A percentile compares a stretch with the other conserved stretches of the same genome.
These are phyloP conservation scores for Emericellopsis terricola DNA, from an alignment of 495 filamentous ascomycete species.

Conservation along the genomic window DNA sequence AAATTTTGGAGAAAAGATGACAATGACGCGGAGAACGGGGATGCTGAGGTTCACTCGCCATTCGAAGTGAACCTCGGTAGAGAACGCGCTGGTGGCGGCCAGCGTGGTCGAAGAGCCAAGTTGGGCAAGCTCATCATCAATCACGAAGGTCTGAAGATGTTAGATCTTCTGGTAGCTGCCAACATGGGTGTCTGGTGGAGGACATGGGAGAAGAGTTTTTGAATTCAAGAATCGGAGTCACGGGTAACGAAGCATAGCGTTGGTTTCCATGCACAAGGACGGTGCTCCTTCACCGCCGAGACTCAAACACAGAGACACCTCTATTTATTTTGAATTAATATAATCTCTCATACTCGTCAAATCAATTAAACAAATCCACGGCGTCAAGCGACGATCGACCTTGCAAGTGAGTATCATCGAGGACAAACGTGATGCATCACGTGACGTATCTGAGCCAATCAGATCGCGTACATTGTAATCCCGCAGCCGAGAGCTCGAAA, in stretches of 20 bases:
- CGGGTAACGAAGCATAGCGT: too few species aligned
- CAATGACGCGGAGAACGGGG: slow-evolving; percentile 10
- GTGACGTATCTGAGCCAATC: slow-evolving; percentile 9
- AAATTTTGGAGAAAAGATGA: slow-evolving; percentile 7
- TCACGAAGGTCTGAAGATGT: slow-evolving; percentile 85
- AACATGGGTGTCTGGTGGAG: slow-evolving; percentile 91
- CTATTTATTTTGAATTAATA: too few species aligned
- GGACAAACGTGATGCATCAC: slow-evolving; percentile 6
- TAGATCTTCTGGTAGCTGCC: slow-evolving; percentile 80
- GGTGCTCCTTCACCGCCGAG: too few species aligned
- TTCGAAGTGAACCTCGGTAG: slow-evolving; percentile 58
- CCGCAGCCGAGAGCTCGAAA: slow-evolving; percentile 3
- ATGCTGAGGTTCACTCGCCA: slow-evolving; percentile 12
- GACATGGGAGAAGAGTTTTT: slow-evolving; percentile 47
- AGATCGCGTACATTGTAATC: slow-evolving; percentile 15
- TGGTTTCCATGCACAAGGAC: too few species aligned
- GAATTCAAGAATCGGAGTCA: slow-evolving; percentile 1
- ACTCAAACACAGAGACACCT: too few species aligned
- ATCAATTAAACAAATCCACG: too few species aligned
- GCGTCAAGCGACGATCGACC: too few species aligned
- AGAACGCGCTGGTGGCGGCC: slow-evolving; percentile 65
- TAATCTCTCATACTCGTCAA: too few species aligned
- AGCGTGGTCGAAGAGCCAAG: slow-evolving; percentile 71
- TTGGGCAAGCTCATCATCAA: slow-evolving; percentile 84
- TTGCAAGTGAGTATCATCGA: too few species aligned